Conservation (phyloP, 306 rosid species). For the Quercus dentata region DNA sequence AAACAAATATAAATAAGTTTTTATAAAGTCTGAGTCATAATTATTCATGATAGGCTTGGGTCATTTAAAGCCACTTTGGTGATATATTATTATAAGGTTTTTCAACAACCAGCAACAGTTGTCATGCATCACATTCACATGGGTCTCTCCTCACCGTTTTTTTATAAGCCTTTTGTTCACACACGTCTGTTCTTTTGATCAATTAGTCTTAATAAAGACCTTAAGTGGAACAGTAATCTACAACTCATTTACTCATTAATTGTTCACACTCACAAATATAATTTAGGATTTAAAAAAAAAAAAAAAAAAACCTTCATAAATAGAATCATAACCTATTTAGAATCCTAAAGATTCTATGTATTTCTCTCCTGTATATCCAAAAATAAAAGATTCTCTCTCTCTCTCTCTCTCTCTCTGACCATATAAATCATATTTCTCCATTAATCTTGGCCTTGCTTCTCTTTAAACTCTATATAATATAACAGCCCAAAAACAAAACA, state of each 20-base stretch:
- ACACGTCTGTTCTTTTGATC: too few relatives aligned
- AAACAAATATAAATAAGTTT: too few relatives aligned
- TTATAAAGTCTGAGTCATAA: accelerated
- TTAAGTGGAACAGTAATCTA: too few relatives aligned
- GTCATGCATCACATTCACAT: neutral
- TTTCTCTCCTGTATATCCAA: neutral
- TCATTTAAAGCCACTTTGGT: too few relatives aligned
- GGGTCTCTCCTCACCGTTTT: too few relatives aligned
- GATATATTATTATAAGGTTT: neutral
- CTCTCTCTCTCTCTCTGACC: slow-evolving; percentile 27
- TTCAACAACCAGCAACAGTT: neutral
- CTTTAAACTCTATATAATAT: neutral
- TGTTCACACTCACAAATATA: too few relatives aligned
- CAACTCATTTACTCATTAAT: too few relatives aligned
- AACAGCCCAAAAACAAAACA: neutral
- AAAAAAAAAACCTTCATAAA: neutral
- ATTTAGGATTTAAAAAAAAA: neutral
- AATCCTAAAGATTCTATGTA: slow-evolving; percentile 3
- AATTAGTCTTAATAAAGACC: too few relatives aligned
- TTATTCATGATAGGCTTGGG: too few relatives aligned
- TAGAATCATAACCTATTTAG: slow-evolving; percentile 5
- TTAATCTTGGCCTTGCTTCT: slow-evolving; percentile 13
- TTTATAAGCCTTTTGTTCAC: neutral
- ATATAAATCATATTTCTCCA: slow-evolving; percentile 18
- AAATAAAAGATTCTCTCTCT: slow-evolving; percentile 31